These are phyloP conservation scores for Blastocladiella emersonii DNA, from an alignment of 371 early-diverging fungal genomes.

Conservation along the genomic window DNA sequence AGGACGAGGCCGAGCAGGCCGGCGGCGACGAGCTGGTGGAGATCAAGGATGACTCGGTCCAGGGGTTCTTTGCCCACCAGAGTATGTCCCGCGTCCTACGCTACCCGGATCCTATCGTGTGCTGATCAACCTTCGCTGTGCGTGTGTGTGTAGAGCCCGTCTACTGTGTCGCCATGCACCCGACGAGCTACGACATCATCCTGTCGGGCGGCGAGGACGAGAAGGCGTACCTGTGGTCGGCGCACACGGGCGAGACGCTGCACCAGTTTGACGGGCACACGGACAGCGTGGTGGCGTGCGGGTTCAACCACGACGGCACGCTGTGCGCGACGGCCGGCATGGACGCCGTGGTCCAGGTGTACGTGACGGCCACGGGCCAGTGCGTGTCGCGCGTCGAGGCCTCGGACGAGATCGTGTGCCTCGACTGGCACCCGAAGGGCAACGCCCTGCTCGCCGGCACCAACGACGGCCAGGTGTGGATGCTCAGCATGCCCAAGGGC, in stretches of 20 bases:
- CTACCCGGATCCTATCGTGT: neutral
- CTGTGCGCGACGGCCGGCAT: conserved; percentile 84
- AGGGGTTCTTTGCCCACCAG: conserved; percentile 83
- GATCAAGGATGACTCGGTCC: conserved; percentile 74
- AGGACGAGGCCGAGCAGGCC: conserved; percentile 1
- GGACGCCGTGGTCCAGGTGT: conserved; percentile 89
- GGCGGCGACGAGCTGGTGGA: conserved; percentile 1
- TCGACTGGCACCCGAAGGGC: conserved; percentile 92
- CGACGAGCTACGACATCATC: conserved; percentile 44
- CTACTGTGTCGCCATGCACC: conserved; percentile 72
- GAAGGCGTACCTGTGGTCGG: conserved; percentile 75
- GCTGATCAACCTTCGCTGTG: neutral
- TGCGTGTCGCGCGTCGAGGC: conserved; percentile 60
- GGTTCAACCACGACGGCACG: conserved; percentile 73
- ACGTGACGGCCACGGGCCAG: conserved; percentile 46
- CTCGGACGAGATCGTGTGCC: conserved; percentile 84
- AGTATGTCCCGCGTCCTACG: conserved; percentile 22
- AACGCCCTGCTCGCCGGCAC: conserved; percentile 75
- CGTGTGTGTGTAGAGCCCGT: conserved; percentile 54
- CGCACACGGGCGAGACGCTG: conserved; percentile 62
- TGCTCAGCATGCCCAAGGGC: conserved; percentile 85
- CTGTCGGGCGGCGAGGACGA: conserved; percentile 89
- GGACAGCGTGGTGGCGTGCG: conserved; percentile 74
- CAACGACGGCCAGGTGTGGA: conserved; percentile 81
- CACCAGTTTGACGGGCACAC: conserved; percentile 49